Evolutionary conservation across 2,329 filamentous ascomycete genomes (phyloP).

Genomic region (Apiospora aurea): DNA sequence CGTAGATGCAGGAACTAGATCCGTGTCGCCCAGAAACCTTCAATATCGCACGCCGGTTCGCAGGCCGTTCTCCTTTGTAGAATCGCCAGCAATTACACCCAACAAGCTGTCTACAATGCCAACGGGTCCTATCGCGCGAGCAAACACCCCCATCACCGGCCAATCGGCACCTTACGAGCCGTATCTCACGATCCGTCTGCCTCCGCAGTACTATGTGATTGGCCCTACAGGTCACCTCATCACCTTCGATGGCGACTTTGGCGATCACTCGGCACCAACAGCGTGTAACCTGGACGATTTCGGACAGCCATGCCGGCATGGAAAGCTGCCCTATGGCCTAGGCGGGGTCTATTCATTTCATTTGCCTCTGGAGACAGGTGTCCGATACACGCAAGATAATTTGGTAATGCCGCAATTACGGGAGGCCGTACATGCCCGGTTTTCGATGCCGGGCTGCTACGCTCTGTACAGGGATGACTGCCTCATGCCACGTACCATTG

Average conservation of each 20-base stretch:
- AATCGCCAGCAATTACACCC: not conserved
- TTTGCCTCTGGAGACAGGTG: not conserved
- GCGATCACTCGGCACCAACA: not conserved
- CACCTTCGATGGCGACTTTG: constrained; percentile 3
- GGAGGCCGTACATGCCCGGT: not conserved
- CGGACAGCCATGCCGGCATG: not conserved
- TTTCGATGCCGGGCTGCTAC: not conserved
- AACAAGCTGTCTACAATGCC: not conserved
- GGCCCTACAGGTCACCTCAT: not conserved
- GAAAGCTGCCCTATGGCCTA: not conserved
- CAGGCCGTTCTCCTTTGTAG: not conserved
- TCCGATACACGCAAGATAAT: not conserved
- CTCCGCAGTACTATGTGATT: not conserved
- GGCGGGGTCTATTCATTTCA: constrained; percentile 11
- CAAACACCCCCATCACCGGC: not conserved
- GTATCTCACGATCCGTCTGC: constrained; percentile 5
- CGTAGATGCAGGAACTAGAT: not conserved
- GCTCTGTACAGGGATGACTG: not conserved
- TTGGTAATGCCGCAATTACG: not conserved
- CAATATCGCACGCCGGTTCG: not conserved
- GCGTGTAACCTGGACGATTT: not conserved
- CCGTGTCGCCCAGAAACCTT: not conserved
- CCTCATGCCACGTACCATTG: not conserved
- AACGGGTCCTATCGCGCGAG: not conserved
- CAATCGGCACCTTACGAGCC: not conserved